A percentile compares a stretch with the other conserved stretches of the same genome.
phyloP scores from a whole-genome alignment of 2,329 filamentous ascomycete species.

The Stagonosporopsis rhizophila region DNA sequence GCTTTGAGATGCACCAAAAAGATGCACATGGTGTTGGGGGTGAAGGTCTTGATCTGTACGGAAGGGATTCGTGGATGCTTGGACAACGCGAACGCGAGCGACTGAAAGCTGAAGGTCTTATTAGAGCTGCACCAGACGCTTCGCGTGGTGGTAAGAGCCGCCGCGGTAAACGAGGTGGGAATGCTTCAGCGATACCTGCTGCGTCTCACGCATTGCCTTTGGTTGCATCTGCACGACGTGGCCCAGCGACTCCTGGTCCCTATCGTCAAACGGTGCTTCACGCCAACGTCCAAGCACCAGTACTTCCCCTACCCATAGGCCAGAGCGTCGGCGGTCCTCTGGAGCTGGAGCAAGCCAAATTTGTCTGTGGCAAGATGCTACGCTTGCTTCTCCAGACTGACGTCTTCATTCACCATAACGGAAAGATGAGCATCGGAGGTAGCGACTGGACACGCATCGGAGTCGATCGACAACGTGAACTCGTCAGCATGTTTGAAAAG shows the following conservation, averaged over 20 bases:
- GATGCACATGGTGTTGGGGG: slow-evolving; percentile 37
- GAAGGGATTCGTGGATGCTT: slow-evolving; percentile 35
- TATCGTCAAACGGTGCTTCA: not conserved
- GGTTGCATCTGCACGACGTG: not conserved
- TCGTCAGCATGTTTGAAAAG: slow-evolving; percentile 29
- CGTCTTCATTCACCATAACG: slow-evolving; percentile 36
- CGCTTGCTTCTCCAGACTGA: slow-evolving; percentile 40
- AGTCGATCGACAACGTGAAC: slow-evolving; percentile 27
- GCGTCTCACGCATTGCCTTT: not conserved
- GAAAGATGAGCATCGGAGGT: slow-evolving; percentile 33
- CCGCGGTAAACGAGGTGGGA: slow-evolving; percentile 1
- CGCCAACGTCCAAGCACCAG: not conserved
- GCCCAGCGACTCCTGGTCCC: not conserved
- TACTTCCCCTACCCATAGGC: not conserved
- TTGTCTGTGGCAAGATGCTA: slow-evolving; percentile 32
- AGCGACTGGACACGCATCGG: slow-evolving; percentile 38
- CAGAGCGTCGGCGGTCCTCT: slow-evolving; percentile 21
- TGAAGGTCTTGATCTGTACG: slow-evolving; percentile 25
- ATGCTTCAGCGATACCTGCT: not conserved
- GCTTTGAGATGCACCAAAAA: slow-evolving; percentile 27
- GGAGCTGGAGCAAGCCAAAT: slow-evolving; percentile 37
- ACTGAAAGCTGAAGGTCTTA: slow-evolving; percentile 21
- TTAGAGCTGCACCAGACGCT: slow-evolving; percentile 9
- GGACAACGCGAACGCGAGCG: slow-evolving; percentile 23
- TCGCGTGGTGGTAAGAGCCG: not conserved